Conservation (phyloP, 192 early-diverging fungal genomes). For the Coemansia sp. region DNA sequence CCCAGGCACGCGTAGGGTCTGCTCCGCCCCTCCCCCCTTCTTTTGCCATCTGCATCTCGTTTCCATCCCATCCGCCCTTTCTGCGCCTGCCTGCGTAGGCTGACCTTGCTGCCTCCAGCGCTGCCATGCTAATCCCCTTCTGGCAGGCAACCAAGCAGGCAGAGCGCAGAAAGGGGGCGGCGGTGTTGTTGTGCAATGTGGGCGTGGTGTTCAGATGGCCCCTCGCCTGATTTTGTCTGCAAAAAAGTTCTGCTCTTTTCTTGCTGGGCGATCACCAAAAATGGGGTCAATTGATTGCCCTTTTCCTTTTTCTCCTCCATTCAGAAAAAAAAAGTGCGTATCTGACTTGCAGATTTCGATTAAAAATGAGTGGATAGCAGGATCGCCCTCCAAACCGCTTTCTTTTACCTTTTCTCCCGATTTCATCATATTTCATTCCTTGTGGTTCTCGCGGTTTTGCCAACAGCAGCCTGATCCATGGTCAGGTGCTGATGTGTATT, state of each 20-base stretch:
- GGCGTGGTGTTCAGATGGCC: neutral
- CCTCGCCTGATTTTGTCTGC: neutral
- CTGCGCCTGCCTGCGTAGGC: neutral
- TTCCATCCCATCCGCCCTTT: neutral
- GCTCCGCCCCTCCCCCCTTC: neutral
- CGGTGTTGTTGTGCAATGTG: too few species aligned
- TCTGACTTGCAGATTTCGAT: neutral
- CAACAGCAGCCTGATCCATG: too few species aligned
- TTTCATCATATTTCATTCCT: neutral
- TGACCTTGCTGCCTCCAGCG: neutral
- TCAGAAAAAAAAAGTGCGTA: neutral
- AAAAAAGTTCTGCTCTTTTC: neutral
- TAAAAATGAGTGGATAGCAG: neutral
- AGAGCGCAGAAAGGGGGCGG: too few species aligned
- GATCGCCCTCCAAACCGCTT: neutral
- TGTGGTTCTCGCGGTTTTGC: neutral
- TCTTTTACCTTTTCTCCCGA: neutral
- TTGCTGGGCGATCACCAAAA: constrained; percentile 5
- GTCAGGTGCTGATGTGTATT: too few species aligned
- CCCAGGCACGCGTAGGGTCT: neutral
- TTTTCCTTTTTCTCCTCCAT: neutral
- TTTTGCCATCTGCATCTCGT: neutral
- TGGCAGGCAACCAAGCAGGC: too few species aligned
- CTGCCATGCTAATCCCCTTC: too few species aligned
- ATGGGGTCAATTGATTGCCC: neutral